Evolutionary conservation across 441 rosid genomes (phyloP).

Genomic region (Mallotus japonicus): DNA sequence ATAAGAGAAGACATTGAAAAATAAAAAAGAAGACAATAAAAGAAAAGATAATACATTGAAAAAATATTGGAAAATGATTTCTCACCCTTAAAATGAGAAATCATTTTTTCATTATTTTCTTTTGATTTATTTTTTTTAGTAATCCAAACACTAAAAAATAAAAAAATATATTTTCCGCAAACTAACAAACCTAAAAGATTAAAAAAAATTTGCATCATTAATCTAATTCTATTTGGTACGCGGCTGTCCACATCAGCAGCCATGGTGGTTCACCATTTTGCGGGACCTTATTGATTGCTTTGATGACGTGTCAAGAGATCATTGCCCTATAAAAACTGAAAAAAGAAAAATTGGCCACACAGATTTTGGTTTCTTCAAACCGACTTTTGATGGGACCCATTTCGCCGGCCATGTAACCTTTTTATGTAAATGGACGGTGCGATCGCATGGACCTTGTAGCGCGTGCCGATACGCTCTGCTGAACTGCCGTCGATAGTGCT

Average conservation of each 20-base stretch:
- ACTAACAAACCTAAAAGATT: no score
- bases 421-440: slow-evolving; percentile 36
- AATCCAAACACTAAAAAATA: no score
- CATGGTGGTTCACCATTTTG: not conserved
- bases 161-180: no score
- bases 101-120: no score
- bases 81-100: no score
- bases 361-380: slow-evolving; percentile 15
- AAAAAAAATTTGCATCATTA: no score
- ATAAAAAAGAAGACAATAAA: no score
- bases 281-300: not conserved
- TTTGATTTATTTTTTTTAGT: no score
- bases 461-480: slow-evolving; percentile 16
- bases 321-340: not conserved
- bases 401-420: slow-evolving; percentile 34
- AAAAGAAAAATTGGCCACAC: slow-evolving; percentile 21
- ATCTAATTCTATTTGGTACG: no score
- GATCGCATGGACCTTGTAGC: slow-evolving; percentile 19
- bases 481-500: not conserved
- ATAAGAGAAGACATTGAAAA: no score
- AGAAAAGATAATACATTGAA: no score
- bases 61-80: no score
- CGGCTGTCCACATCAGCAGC: not conserved
- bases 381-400: slow-evolving; percentile 34
- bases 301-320: slow-evolving; percentile 5